A percentile compares a stretch with the other conserved stretches of the same genome.
These are phyloP conservation scores for Physocladia obscura DNA, from an alignment of 192 early-diverging fungal genomes.

Conservation along the genomic window DNA sequence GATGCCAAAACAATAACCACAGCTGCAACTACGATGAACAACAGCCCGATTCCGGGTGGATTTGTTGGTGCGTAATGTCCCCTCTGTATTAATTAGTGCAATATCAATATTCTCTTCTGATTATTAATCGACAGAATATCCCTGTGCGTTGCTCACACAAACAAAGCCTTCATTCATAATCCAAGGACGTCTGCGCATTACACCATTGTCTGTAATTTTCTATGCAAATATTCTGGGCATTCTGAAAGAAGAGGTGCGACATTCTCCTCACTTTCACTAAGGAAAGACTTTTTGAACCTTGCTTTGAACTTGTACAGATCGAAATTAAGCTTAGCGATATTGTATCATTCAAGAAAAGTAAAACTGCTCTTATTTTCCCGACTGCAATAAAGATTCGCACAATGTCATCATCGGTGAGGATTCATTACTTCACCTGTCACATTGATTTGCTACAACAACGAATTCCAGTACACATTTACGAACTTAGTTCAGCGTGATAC, in stretches of 20 bases:
- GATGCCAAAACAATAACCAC: too few relatives aligned
- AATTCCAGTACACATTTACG: neutral
- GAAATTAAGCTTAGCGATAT: neutral
- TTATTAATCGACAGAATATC: constrained; percentile 6
- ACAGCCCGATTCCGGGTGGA: too few relatives aligned
- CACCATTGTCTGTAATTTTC: neutral
- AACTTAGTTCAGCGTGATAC: constrained; percentile 1
- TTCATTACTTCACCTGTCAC: neutral
- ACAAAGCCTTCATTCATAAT: neutral
- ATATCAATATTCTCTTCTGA: too few relatives aligned
- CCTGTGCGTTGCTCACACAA: neutral
- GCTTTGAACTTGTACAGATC: neutral
- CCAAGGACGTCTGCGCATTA: neutral
- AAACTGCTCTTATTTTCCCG: constrained; percentile 16
- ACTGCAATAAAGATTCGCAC: constrained; percentile 22
- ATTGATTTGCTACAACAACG: neutral
- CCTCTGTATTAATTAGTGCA: too few relatives aligned
- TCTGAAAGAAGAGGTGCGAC: constrained; percentile 11
- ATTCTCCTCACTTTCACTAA: neutral
- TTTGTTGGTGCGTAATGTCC: too few relatives aligned
- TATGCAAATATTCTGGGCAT: constrained; percentile 23
- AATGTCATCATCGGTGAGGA: neutral
- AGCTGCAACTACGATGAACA: too few relatives aligned
- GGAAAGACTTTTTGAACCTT: neutral
- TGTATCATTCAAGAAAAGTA: neutral